Conservation (phyloP, 176 grass and related monocot genomes). For the Cenchrus purpureus region DNA sequence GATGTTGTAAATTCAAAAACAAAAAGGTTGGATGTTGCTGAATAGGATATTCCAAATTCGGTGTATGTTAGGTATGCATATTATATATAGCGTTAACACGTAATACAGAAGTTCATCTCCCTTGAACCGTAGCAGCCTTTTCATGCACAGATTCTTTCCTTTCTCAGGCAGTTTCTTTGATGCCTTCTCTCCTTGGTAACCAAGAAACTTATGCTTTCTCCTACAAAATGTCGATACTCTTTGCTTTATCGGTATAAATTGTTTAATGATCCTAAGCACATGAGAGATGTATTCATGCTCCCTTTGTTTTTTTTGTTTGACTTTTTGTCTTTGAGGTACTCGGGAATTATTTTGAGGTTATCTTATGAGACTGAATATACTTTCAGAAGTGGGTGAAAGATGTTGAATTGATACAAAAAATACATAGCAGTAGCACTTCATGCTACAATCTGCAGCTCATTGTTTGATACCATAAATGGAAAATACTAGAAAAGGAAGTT, state of each 20-base stretch:
- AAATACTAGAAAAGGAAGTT: not conserved
- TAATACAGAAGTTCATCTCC: not conserved
- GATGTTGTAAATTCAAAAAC: not conserved
- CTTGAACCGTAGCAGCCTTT: not conserved
- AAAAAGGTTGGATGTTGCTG: not conserved
- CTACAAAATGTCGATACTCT: not conserved
- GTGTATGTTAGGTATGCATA: not conserved
- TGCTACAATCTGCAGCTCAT: not conserved
- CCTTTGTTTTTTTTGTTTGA: too few species aligned
- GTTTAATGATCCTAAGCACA: not conserved
- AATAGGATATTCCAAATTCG: not conserved
- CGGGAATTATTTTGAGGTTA: slow-evolving; percentile 4
- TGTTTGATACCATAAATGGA: not conserved
- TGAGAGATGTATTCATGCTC: too few species aligned
- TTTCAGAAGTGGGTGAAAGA: not conserved
- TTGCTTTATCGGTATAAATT: not conserved
- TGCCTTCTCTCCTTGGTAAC: not conserved
- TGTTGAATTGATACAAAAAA: not conserved
- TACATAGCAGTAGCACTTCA: not conserved
- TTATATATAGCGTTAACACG: not conserved
- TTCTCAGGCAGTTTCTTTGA: slow-evolving; percentile 25
- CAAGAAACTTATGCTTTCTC: not conserved
- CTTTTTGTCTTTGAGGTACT: not conserved
- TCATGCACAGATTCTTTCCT: slow-evolving; percentile 37
- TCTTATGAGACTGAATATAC: not conserved